phyloP scores from a whole-genome alignment of 164 flowering plant genomes.

The Aristolochia contorta region DNA sequence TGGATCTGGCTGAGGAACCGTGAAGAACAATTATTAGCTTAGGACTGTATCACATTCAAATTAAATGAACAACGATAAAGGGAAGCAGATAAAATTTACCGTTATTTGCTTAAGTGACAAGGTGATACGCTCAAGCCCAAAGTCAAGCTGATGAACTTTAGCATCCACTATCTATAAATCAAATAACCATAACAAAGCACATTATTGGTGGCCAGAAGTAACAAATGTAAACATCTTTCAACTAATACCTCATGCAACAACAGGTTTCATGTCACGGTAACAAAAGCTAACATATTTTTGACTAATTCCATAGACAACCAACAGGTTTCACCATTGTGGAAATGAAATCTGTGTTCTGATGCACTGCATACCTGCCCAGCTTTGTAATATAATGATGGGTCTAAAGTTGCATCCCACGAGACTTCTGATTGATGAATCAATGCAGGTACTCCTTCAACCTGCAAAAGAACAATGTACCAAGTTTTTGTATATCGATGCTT shows the following conservation, averaged over 20 bases:
- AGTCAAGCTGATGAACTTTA: conserved; percentile 87
- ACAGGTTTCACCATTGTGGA: no score
- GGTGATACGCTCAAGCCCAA: conserved; percentile 66
- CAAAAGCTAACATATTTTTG: no score
- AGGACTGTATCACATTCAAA: not conserved
- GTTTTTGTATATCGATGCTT: not conserved
- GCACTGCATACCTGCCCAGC: conserved; percentile 70
- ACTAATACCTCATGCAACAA: no score
- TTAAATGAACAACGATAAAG: no score
- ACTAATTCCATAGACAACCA: no score
- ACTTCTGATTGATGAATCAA: conserved; percentile 90
- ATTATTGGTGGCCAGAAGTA: not conserved
- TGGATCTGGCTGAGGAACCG: conserved; percentile 69
- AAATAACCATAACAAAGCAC: not conserved
- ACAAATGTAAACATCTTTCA: not conserved
- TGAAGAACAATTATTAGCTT: not conserved
- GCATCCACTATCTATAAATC: conserved; percentile 73
- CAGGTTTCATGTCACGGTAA: no score
- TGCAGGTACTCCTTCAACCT: conserved; percentile 96
- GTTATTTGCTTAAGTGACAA: conserved; percentile 73
- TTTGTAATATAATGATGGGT: conserved; percentile 62
- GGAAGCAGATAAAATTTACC: conserved; percentile 26
- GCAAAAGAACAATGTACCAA: conserved; percentile 10
- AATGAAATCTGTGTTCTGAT: not conserved
- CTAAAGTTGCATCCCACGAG: conserved; percentile 88